Evolutionary conservation across 164 flowering plant genomes (phyloP).

Genomic region (Macadamia tetraphylla): DNA sequence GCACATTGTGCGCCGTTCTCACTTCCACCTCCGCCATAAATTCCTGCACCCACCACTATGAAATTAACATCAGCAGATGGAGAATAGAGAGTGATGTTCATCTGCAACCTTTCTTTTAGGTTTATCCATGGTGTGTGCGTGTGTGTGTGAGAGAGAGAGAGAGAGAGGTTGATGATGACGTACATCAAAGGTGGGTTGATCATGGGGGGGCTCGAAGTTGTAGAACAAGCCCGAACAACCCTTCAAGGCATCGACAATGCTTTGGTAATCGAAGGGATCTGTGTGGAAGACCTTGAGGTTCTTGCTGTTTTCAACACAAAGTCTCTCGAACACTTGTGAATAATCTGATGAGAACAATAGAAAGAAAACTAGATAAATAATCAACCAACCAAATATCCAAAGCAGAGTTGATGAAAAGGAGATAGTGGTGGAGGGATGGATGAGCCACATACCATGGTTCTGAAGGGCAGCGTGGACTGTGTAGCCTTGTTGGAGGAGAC

Average conservation of each 20-base stretch:
- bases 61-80: too few relatives aligned
- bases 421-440: background rate
- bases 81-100: too few relatives aligned
- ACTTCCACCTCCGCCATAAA: slow-evolving; percentile 61
- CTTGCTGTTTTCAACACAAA: slow-evolving; percentile 15
- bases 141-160: background rate
- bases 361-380: background rate
- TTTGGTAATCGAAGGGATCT: slow-evolving; percentile 71
- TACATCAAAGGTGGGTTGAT: slow-evolving; percentile 58
- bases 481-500: slow-evolving; percentile 58
- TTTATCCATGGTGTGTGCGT: too few relatives aligned
- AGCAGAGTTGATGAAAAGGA: background rate
- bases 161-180: too few relatives aligned
- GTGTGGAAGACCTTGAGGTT: slow-evolving; percentile 43
- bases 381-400: background rate
- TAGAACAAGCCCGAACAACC: slow-evolving; percentile 78
- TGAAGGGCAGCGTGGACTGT: slow-evolving; percentile 70
- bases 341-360: slow-evolving; percentile 15
- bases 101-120: too few relatives aligned
- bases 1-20: slow-evolving; percentile 74
- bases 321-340: slow-evolving; percentile 19
- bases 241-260: slow-evolving; percentile 58
- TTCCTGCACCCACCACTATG: slow-evolving; percentile 36
- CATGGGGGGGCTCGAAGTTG: slow-evolving; percentile 54
- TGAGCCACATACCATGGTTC: slow-evolving; percentile 31